Base-by-base conservation (phyloP, 768 basidiomycete genomes). In the Cystobasidium tubakii region DNA sequence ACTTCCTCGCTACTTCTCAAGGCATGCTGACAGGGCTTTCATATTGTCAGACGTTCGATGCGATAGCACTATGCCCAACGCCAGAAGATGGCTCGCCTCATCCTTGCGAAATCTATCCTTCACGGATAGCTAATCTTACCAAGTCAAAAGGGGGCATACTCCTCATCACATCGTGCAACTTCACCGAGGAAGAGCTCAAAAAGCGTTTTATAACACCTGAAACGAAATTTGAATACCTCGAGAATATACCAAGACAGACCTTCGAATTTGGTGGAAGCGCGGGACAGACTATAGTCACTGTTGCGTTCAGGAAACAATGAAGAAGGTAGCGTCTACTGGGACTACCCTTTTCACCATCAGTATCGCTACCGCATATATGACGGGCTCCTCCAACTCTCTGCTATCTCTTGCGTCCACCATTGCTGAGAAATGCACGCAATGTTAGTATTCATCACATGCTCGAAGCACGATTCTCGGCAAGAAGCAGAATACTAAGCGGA, bases 1-100 rank as follows among this genome's bases (percentile, higher is more conserved):
- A 27, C 25, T 4, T 27, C 60, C 25, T 19, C 25, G 12, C 15
- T 17, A 17, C 27, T 3, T 4, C 25, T 50, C n/a, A n/a, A n/a
- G 19, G 6, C 6, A 23, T 60, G 29, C 57, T 60, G 57, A 60
- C 17, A 60, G 23, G 6, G 2, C 1, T 31, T 19, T 50, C 4
- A 7, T 67, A 3, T 29, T 33, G 6, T 15, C n/a, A 74, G 3
- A 84, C 83, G 1, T 84, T 80, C 75, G 83, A 84, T 75, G 83
- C 83, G 4, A 76, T 84, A 15, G 80, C 81, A 63, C 75, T 83
- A 13, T 69, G 67, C 27, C 50, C 74, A 27, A 10, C 53, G 4
- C 19, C 29, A 21, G 53, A 39, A 54, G 31, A 29, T 29, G 55
- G 27, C 33, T 12, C 31, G 2, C 73, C 46, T 6, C 60, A 63